Percentiles rank a stretch among this genome's conserved stretches.
These are phyloP conservation scores for Populus euphratica DNA, from an alignment of 345 rosid genomes.

Conservation along the genomic window DNA sequence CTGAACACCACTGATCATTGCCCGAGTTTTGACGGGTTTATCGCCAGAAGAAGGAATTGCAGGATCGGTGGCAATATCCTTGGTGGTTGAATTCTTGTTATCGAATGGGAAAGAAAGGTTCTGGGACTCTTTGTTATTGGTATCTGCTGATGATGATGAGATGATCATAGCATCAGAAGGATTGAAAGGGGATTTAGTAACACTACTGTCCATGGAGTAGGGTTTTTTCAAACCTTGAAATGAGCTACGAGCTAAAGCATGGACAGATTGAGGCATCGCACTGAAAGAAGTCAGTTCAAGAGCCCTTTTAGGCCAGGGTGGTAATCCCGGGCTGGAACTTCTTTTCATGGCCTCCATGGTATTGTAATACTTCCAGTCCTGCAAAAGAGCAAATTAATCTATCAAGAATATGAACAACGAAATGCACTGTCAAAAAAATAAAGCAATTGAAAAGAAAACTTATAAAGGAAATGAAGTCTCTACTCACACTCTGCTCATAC, in stretches of 20 bases:
- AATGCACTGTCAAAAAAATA: not conserved
- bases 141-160: not conserved
- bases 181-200: not conserved
- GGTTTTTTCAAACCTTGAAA: constrained; percentile 17
- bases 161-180: not conserved
- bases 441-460: not conserved
- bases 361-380: not conserved
- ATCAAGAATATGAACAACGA: not conserved
- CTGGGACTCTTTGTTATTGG: not conserved
- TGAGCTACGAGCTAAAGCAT: constrained; percentile 2
- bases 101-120: not conserved
- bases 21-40: not conserved
- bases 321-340: not conserved
- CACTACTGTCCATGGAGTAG: not conserved
- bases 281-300: not conserved
- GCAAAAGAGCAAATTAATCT: constrained; percentile 3
- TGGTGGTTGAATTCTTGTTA: not conserved
- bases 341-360: not conserved
- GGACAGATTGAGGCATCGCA: not conserved
- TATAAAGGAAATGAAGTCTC: not conserved
- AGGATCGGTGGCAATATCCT: not conserved
- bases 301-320: not conserved
- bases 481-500: not conserved
- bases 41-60: not conserved
- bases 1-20: not conserved